Conservation (phyloP, 148 eudicot species). For the Selenicereus undatus region DNA sequence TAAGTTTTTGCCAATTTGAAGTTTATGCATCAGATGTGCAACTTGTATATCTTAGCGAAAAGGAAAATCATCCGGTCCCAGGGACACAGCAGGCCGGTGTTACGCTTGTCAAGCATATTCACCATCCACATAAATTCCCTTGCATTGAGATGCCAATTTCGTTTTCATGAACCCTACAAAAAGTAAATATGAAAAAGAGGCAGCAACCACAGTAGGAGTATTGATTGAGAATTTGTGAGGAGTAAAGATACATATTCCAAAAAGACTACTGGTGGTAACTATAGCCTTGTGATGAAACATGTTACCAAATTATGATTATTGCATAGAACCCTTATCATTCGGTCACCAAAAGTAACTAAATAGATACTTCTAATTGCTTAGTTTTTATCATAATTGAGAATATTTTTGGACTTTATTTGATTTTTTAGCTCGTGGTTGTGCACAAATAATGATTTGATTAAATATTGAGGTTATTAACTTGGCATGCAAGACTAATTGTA, state of each 20-base stretch:
- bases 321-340: no score
- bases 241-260: neutral
- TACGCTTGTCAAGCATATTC: neutral
- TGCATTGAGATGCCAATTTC: constrained; percentile 22
- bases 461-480: no score
- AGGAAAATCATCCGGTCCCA: neutral
- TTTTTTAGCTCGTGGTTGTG: no score
- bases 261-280: constrained; percentile 3
- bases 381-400: no score
- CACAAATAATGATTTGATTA: no score
- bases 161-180: constrained; percentile 35
- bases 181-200: neutral
- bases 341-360: no score
- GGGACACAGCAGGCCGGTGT: neutral
- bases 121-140: constrained; percentile 17
- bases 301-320: neutral
- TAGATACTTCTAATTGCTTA: no score
- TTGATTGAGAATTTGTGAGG: neutral
- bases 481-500: no score
- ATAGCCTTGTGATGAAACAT: neutral
- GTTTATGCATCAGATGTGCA: neutral
- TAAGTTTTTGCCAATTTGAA: neutral
- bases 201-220: neutral
- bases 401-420: no score
- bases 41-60: constrained; percentile 12